Base-by-base conservation (phyloP, 768 basidiomycete species). In the Nidularia pulvinata region DNA sequence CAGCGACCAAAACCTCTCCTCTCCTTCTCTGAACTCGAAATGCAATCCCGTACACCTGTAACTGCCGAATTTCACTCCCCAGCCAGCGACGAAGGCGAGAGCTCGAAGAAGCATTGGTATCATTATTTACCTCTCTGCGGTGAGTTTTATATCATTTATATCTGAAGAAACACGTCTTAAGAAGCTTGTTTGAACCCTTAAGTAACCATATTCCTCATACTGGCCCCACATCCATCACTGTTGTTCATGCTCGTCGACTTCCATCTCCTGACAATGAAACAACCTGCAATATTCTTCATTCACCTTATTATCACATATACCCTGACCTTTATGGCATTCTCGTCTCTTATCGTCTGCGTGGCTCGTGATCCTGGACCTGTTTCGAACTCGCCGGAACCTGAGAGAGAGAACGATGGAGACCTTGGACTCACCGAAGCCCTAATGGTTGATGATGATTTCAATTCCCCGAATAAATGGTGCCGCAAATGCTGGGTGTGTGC, bases 361-460 rank as follows among this genome's bases (percentile, higher is more conserved):
- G 80, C 73, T 32, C 81, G 91, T 54, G 89, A 93, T 66, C 92
- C 91, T 10, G 91, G 91, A 0, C 82, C 84, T 5, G 79, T 86
- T 25, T 70, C 60, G 50, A 51, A 61, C 11, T 46, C 52, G 35
- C 60, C 55, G 48, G 52, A 54, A 35, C 55, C 54, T 14, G 63
- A 67, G 16, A 62, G 59, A 11, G 68, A 63, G 30, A 65, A 64
- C 13, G 69, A 69, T 42, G 76, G 72, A 34, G 77, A 79, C 50
- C 68, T 85, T 49, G 79, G 74, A 33, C 62, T 90, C 44, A 74
- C 69, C 10, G 85, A 90, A 55, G 88, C 88, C 10, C 71, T 93
- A 39, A 79, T 88, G 69, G 66, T 69, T 33, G 64, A 72, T 35
- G 22, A 7, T 33, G 84, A 85, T 48, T 71, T 77, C 52, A 72